These are phyloP conservation scores for Kodamaea suecica DNA, from an alignment of 1,139 yeast genomes.

Conservation along the genomic window DNA sequence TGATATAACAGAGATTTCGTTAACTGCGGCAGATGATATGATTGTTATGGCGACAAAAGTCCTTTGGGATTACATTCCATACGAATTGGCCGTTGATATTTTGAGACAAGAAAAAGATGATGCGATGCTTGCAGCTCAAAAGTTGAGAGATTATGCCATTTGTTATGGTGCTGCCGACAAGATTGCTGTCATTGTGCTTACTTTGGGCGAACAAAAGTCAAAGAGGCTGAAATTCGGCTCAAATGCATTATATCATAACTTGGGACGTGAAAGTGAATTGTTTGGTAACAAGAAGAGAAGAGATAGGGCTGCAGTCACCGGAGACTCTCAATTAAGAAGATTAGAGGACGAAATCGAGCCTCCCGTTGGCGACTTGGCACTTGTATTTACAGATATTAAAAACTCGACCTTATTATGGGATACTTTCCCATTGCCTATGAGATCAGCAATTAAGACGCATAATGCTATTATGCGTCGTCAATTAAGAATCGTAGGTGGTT, in stretches of 20 bases:
- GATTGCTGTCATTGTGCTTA: constrained; percentile 79
- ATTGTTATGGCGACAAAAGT: constrained; percentile 82
- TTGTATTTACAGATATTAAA: constrained; percentile 96
- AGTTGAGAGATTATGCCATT: constrained; percentile 88
- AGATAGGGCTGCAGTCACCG: constrained; percentile 53
- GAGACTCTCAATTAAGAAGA: constrained; percentile 78
- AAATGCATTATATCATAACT: constrained; percentile 35
- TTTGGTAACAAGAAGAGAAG: constrained; percentile 50
- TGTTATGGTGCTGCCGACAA: constrained; percentile 87
- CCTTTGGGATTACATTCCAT: constrained; percentile 80
- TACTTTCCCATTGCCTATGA: constrained; percentile 87
- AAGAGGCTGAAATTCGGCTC: constrained; percentile 27
- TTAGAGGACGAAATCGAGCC: constrained; percentile 92
- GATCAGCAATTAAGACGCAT: constrained; percentile 93
- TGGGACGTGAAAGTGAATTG: constrained; percentile 42
- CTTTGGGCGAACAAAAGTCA: constrained; percentile 48
- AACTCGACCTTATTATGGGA: constrained; percentile 95
- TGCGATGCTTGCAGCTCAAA: constrained; percentile 91
- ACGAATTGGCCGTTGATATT: constrained; percentile 87
- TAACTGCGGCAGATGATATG: constrained; percentile 76
- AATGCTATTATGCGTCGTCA: constrained; percentile 93
- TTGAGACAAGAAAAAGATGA: constrained; percentile 78
- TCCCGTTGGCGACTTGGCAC: constrained; percentile 90
- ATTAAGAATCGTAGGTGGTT: constrained; percentile 89
- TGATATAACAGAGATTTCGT: constrained; percentile 57